These are phyloP conservation scores for Dryadomyces sulphureus DNA, from an alignment of 2,329 filamentous ascomycete genomes.

Conservation along the genomic window DNA sequence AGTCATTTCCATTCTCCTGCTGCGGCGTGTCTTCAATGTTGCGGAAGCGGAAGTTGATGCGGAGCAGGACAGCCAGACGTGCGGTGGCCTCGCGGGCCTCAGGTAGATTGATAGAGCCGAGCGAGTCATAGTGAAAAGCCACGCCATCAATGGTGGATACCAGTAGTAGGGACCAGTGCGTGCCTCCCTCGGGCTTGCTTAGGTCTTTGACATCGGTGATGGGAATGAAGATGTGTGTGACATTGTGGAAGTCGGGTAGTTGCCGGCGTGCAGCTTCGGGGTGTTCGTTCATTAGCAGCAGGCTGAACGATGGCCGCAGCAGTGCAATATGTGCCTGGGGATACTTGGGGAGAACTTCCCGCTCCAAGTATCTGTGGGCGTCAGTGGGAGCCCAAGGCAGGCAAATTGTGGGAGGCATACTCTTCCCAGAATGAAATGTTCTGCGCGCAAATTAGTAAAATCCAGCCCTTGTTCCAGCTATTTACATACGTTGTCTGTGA, in stretches of 20 bases:
- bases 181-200: slow-evolving; percentile 69
- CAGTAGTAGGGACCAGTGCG: slow-evolving; percentile 87
- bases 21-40: slow-evolving; percentile 75
- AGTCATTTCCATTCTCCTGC: slow-evolving; percentile 86
- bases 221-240: slow-evolving; percentile 89
- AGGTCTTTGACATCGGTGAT: slow-evolving; percentile 79
- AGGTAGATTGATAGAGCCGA: slow-evolving; percentile 58
- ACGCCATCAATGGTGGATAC: slow-evolving; percentile 80
- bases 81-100: slow-evolving; percentile 57
- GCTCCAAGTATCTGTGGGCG: slow-evolving; percentile 58
- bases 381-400: neutral
- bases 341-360: slow-evolving; percentile 67
- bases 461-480: no score
- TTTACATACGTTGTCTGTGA: slow-evolving; percentile 74
- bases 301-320: slow-evolving; percentile 84
- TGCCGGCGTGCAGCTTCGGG: slow-evolving; percentile 12
- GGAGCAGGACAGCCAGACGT: slow-evolving; percentile 56
- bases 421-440: slow-evolving; percentile 98
- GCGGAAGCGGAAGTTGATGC: slow-evolving; percentile 55
- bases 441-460: slow-evolving; percentile 23
- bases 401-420: slow-evolving; percentile 27
- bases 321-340: slow-evolving; percentile 78
- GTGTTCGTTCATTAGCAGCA: slow-evolving; percentile 63
- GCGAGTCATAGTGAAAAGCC: slow-evolving; percentile 91
- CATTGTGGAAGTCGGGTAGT: slow-evolving; percentile 64